These are phyloP conservation scores for Sporisorium scitamineum DNA, from an alignment of 1,284 basidiomycete genomes.

Conservation along the genomic window DNA sequence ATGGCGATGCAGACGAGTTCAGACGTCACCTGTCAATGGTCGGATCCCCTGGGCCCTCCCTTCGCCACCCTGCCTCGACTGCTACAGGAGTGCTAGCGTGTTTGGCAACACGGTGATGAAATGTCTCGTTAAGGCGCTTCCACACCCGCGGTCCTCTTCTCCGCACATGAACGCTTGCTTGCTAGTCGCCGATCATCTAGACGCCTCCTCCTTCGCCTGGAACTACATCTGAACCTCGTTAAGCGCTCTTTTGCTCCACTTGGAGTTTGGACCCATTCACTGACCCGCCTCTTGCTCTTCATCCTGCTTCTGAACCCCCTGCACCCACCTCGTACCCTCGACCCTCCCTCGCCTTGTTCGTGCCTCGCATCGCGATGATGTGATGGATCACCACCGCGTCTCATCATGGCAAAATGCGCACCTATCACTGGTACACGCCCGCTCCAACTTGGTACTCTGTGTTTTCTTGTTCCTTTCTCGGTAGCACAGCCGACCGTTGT, in stretches of 20 bases:
- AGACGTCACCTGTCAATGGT: conserved; percentile 6
- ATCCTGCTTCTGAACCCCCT: not conserved
- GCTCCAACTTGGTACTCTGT: not conserved
- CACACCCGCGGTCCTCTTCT: conserved; percentile 7
- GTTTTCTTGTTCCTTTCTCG: not conserved
- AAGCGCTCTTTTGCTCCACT: conserved; percentile 10
- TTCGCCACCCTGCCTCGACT: conserved; percentile 1
- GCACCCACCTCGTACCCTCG: conserved; percentile 16
- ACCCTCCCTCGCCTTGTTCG: conserved; percentile 11
- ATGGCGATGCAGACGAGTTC: not conserved
- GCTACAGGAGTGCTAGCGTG: conserved; percentile 9
- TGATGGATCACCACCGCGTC: conserved; percentile 8
- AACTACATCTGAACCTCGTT: conserved; percentile 21
- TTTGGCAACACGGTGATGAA: not conserved
- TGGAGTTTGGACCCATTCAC: not conserved
- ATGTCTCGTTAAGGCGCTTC: conserved; percentile 6
- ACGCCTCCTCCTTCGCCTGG: conserved; percentile 2
- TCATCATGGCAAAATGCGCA: not conserved
- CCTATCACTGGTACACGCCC: not conserved
- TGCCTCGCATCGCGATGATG: conserved; percentile 24
- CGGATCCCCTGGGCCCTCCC: conserved; percentile 21
- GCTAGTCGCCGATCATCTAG: conserved; percentile 19
- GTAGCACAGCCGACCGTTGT: conserved; percentile 9
- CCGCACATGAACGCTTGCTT: conserved; percentile 5
- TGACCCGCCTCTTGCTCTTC: conserved; percentile 10